Percentiles rank a stretch among this genome's conserved stretches.
These are phyloP conservation scores for Testicularia cyperi DNA, from an alignment of 1,284 basidiomycete species.

Conservation along the genomic window DNA sequence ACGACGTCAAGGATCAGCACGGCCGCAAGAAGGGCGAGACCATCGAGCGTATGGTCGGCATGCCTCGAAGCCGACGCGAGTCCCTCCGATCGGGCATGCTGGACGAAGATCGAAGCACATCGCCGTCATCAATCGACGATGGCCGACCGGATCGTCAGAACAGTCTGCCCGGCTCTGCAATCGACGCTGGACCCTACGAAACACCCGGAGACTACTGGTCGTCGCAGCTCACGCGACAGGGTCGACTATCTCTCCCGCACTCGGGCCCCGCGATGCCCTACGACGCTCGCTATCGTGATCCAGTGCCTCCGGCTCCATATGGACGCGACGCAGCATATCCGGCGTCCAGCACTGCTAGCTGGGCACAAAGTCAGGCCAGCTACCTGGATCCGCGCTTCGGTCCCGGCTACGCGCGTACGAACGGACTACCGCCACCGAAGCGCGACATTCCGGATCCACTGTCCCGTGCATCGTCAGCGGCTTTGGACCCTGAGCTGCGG, in stretches of 20 bases:
- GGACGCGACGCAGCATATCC: conserved; percentile 12
- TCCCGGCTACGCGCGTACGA: conserved; percentile 18
- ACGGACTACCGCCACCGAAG: conserved; percentile 18
- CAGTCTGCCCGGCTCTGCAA: conserved; percentile 17
- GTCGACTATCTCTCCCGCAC: conserved; percentile 32
- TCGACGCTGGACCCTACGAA: conserved; percentile 23
- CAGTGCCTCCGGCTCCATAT: conserved; percentile 24
- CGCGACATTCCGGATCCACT: conserved; percentile 15
- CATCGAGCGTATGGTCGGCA: conserved; percentile 47
- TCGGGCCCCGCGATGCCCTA: conserved; percentile 3
- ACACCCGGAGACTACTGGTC: conserved; percentile 32
- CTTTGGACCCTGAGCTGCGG: conserved; percentile 25
- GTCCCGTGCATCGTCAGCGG: conserved; percentile 9
- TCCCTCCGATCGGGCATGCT: conserved; percentile 23
- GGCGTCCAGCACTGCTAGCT: conserved; percentile 9
- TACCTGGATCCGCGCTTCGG: conserved; percentile 26
- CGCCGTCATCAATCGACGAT: conserved; percentile 26
- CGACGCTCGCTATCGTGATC: conserved; percentile 28
- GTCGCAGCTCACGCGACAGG: conserved; percentile 22
- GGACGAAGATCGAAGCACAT: conserved; percentile 26
- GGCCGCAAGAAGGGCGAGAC: conserved; percentile 49
- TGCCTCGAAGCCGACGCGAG: conserved; percentile 36
- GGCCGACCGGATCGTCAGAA: conserved; percentile 19
- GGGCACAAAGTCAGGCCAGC: conserved; percentile 13
- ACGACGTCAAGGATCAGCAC: conserved; percentile 47